Evolutionary conservation across 257 asterid genomes (phyloP).

Genomic region (Marsdenia floribunda): DNA sequence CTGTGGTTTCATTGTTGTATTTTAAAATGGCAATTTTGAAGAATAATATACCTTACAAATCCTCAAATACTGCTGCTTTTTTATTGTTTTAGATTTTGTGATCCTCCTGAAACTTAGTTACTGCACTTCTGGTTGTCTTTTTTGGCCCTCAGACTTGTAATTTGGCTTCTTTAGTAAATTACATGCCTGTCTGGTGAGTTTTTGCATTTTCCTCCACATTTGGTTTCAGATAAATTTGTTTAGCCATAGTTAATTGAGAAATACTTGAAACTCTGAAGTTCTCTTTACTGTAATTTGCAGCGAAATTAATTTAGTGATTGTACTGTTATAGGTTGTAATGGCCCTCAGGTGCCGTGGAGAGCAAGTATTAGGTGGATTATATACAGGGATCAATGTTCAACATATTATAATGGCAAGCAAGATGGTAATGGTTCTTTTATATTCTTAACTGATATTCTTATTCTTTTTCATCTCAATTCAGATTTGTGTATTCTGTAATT

Average conservation of each 20-base stretch:
- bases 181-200: neutral
- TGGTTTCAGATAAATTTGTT: neutral
- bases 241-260: neutral
- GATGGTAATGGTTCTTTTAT: constrained; percentile 47
- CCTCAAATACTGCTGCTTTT: neutral
- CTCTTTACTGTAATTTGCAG: neutral
- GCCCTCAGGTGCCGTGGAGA: constrained; percentile 91
- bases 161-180: neutral
- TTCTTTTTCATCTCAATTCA: constrained; percentile 8
- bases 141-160: neutral
- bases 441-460: constrained; percentile 6
- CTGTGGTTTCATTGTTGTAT: neutral
- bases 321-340: constrained; percentile 72
- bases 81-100: neutral
- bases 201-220: neutral
- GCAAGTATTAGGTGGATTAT: constrained; percentile 66
- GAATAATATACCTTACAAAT: neutral
- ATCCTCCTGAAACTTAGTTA: neutral
- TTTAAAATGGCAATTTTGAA: neutral
- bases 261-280: neutral
- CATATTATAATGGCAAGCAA: constrained; percentile 88
- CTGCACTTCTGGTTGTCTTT: neutral
- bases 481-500: constrained; percentile 10
- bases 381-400: constrained; percentile 78
- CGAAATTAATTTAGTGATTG: neutral